Conservation (phyloP, 2,329 filamentous ascomycete species). For the Fusarium foetens region DNA sequence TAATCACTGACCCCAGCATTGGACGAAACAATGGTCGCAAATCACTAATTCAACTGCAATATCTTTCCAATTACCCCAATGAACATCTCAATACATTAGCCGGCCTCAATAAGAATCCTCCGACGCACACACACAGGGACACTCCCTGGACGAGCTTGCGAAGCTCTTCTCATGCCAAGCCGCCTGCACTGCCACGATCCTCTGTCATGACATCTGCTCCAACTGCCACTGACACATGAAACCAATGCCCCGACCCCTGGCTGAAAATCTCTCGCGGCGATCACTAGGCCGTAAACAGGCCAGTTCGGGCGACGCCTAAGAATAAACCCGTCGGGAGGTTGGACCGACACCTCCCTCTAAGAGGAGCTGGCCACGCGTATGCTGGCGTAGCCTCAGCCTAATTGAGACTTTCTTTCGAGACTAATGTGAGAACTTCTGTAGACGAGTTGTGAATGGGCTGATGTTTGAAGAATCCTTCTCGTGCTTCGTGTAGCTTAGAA, state of each 20-base stretch:
- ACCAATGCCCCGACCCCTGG: constrained; percentile 12
- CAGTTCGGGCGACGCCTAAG: constrained; percentile 30
- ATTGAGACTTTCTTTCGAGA: background rate
- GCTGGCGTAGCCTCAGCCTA: constrained; percentile 34
- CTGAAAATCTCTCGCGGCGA: constrained; percentile 29
- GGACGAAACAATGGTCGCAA: background rate
- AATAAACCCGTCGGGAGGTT: constrained; percentile 17
- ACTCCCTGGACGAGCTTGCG: constrained; percentile 25
- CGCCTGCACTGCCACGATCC: constrained; percentile 37
- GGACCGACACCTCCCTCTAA: constrained; percentile 18
- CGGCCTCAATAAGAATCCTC: constrained; percentile 8
- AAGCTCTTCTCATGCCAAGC: constrained; percentile 29
- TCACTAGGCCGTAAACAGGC: constrained; percentile 34
- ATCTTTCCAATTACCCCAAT: constrained; percentile 1
- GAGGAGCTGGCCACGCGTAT: constrained; percentile 36
- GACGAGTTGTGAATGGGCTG: constrained; percentile 1
- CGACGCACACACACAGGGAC: background rate
- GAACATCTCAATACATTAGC: constrained; percentile 15
- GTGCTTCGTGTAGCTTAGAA: background rate
- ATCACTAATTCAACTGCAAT: background rate
- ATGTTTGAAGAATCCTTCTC: constrained; percentile 2
- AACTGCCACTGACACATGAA: constrained; percentile 24
- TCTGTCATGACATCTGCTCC: constrained; percentile 18
- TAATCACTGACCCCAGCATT: background rate
- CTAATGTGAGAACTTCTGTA: constrained; percentile 17